A percentile compares a stretch with the other conserved stretches of the same genome.
Evolutionary conservation across 257 asterid genomes (phyloP).

Genomic region (Capsicum chinense): DNA sequence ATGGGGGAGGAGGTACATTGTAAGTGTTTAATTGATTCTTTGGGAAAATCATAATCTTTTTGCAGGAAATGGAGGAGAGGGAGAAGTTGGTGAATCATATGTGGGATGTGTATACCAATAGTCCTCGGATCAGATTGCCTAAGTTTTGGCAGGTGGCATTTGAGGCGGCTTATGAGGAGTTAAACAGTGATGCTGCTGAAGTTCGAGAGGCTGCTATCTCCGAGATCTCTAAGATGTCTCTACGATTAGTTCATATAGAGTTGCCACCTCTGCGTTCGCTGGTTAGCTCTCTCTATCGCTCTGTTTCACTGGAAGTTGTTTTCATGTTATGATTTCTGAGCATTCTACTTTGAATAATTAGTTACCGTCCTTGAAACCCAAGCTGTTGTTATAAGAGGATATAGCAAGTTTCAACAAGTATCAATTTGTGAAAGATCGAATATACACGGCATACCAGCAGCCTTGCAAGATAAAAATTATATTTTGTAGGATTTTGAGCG

Average conservation of each 20-base stretch:
- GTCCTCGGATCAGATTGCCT: conserved; percentile 65
- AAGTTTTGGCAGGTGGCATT: conserved; percentile 92
- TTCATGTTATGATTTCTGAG: neutral
- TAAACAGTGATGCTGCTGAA: conserved; percentile 68
- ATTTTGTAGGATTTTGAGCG: neutral
- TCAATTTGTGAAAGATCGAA: neutral
- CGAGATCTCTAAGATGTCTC: conserved; percentile 90
- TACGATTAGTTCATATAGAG: conserved; percentile 51
- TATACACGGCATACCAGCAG: neutral
- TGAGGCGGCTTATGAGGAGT: conserved; percentile 84
- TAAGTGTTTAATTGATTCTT: conserved; percentile 20
- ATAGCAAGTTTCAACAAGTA: neutral
- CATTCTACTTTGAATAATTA: neutral
- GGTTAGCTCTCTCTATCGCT: conserved; percentile 50
- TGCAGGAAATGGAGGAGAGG: conserved; percentile 92
- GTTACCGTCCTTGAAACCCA: neutral
- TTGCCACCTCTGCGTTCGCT: conserved; percentile 61
- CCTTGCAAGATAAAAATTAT: neutral
- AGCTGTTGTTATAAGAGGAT: neutral
- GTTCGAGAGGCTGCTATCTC: conserved; percentile 70
- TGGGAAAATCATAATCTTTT: conserved; percentile 29
- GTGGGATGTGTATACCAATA: conserved; percentile 89
- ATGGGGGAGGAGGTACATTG: neutral
- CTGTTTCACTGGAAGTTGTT: conserved; percentile 2
- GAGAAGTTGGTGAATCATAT: conserved; percentile 85